These are phyloP conservation scores for Ananas comosus DNA, from an alignment of 176 grass and related monocot genomes.

Conservation along the genomic window DNA sequence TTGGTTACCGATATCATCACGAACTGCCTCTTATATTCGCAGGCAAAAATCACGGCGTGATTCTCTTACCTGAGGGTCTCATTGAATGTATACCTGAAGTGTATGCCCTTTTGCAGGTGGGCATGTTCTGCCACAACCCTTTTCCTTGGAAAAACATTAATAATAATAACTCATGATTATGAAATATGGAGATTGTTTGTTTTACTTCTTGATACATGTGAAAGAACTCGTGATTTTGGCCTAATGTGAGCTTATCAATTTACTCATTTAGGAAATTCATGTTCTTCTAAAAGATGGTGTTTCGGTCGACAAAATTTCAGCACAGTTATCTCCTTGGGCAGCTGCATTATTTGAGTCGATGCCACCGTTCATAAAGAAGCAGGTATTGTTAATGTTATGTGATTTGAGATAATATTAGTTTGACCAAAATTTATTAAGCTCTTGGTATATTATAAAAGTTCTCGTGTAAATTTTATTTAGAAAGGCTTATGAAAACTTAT, in stretches of 20 bases:
- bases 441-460: neutral
- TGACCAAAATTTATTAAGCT: neutral
- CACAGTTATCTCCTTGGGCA: constrained; percentile 55
- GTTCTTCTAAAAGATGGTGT: constrained; percentile 54
- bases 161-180: too few relatives aligned
- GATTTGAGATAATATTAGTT: neutral
- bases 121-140: too few relatives aligned
- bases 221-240: too few relatives aligned
- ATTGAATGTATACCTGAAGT: constrained; percentile 71
- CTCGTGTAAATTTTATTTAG: too few relatives aligned
- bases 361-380: constrained; percentile 58
- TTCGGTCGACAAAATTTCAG: constrained; percentile 38
- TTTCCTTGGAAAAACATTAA: neutral
- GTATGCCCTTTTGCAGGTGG: constrained; percentile 74
- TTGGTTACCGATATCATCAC: neutral
- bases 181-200: too few relatives aligned
- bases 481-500: neutral
- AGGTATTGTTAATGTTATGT: constrained; percentile 28
- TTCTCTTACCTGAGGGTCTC: constrained; percentile 66
- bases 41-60: constrained; percentile 67
- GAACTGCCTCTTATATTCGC: constrained; percentile 6
- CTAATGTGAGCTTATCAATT: neutral
- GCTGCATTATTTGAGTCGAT: constrained; percentile 53
- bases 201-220: too few relatives aligned
- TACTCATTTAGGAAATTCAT: constrained; percentile 47